Evolutionary conservation across 495 filamentous ascomycete genomes (phyloP), one percentile per base, ranked within the genome.

Genomic region (Filosporella fistucella): DNA sequence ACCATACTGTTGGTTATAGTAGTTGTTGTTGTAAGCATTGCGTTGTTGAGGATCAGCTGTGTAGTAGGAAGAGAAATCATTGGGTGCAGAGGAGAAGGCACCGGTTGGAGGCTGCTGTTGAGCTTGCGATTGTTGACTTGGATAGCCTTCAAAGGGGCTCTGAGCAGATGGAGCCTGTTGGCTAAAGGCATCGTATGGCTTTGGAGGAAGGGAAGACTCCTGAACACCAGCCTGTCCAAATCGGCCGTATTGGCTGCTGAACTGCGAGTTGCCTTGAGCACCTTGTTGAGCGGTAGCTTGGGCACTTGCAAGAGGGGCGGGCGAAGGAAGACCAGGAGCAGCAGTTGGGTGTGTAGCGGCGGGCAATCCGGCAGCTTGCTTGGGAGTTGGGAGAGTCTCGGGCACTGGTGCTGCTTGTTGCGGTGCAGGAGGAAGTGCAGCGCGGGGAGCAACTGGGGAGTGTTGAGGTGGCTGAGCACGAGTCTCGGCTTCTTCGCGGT

Each of bases 401-500:
- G 75, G 69, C 44, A 76, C 86, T 38, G 81, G 59, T 47, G 80
- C 56, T 13, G 75, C 63, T 46, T 78, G 75, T 22, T 56, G 57
- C 18, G 68, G 54, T 1, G 80, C 78, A 23, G 93, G 94, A 54
- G 94, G 91, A 21, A 96, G 72, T n/a, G 93, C 83, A 49, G 94
- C 85, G 59, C 90, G 77, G 44, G 93, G 94, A n/a, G 91, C 81
- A 49, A 91, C 81, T 11, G 94, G 93, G 3, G 94, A 96, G 59
- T 94, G 88, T 55, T 93, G 87, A 30, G 91, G 91, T 47, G 93
- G 93, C 61, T 96, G 91, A 57, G 89, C 82, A 54, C 93, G 82
- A 49, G 93, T 96, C 69, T 96, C 94, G 28, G 91, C 80, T 58
- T 97, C 89, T 65, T 99, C 93, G 33, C 90, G 79, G 58, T 96